phyloP scores from a whole-genome alignment of 73 alveolate genomes.

The Paramecium sonneborni region DNA sequence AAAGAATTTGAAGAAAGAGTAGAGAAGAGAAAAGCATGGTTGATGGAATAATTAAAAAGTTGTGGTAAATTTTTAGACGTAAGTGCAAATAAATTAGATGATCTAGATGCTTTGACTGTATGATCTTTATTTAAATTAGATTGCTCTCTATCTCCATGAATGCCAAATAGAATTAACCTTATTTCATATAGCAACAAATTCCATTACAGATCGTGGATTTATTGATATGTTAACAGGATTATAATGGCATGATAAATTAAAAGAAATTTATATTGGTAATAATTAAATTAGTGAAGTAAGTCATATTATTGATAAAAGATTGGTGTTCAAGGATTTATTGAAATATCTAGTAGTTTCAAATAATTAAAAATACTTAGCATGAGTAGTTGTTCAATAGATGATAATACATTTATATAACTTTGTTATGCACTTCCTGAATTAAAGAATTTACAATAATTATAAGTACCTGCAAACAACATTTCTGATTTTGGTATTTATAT shows the following conservation, averaged over 20 bases:
- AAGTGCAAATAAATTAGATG: conserved; percentile 30
- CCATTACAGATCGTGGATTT: background rate
- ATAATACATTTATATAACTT: background rate
- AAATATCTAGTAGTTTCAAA: background rate
- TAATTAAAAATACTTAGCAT: background rate
- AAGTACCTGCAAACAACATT: background rate
- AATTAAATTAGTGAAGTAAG: background rate
- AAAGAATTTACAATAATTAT: background rate
- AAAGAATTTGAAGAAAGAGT: background rate
- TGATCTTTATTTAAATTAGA: background rate
- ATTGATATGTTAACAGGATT: conserved; percentile 24
- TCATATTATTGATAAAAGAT: background rate
- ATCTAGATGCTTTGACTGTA: conserved; percentile 32
- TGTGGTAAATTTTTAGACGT: background rate
- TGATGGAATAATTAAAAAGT: background rate
- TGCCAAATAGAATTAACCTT: background rate
- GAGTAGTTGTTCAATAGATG: conserved; percentile 11
- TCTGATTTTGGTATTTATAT: background rate
- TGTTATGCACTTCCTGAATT: background rate
- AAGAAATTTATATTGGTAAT: conserved; percentile 19
- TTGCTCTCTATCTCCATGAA: conserved; percentile 5
- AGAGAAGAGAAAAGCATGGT: background rate
- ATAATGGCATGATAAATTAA: conserved; percentile 19
- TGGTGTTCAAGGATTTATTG: background rate
- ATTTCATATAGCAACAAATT: background rate